phyloP scores from a whole-genome alignment of 306 rosid species.

The Cucumis hystrix region DNA sequence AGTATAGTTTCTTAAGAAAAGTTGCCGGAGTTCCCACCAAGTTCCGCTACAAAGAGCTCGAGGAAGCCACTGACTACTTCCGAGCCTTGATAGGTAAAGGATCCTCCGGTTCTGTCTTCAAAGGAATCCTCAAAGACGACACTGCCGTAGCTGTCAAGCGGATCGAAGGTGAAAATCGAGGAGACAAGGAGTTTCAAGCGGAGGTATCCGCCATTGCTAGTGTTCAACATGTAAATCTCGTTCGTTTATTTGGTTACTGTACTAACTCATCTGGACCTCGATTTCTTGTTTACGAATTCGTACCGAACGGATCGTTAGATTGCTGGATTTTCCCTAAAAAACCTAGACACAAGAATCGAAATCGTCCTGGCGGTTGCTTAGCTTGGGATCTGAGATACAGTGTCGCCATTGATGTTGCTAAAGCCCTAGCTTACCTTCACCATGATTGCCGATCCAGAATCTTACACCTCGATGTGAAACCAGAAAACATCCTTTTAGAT shows the following conservation, averaged over 20 bases:
- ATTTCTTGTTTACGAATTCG: slow-evolving; percentile 56
- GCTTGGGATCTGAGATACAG: slow-evolving; percentile 55
- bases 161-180: slow-evolving; percentile 41
- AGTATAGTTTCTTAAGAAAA: slow-evolving; percentile 76
- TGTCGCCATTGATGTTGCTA: slow-evolving; percentile 72
- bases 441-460: slow-evolving; percentile 70
- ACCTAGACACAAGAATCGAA: not conserved
- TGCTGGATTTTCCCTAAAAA: slow-evolving; percentile 58
- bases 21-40: slow-evolving; percentile 80
- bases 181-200: slow-evolving; percentile 67
- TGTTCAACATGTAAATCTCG: slow-evolving; percentile 73
- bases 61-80: slow-evolving; percentile 67
- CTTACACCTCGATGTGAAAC: slow-evolving; percentile 82
- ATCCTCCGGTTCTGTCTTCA: slow-evolving; percentile 65
- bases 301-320: slow-evolving; percentile 71
- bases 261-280: slow-evolving; percentile 36
- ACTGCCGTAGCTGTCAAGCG: slow-evolving; percentile 71
- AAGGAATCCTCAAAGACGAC: slow-evolving; percentile 66
- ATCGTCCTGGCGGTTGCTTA: slow-evolving; percentile 38
- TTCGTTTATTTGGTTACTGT: slow-evolving; percentile 61
- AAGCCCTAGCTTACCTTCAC: slow-evolving; percentile 63
- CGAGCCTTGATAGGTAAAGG: slow-evolving; percentile 53
- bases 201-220: slow-evolving; percentile 91
- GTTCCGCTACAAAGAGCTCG: slow-evolving; percentile 62
- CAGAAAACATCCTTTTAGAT: slow-evolving; percentile 77